phyloP scores from a whole-genome alignment of 2,329 filamentous ascomycete species.

The Aspergillus unguis region DNA sequence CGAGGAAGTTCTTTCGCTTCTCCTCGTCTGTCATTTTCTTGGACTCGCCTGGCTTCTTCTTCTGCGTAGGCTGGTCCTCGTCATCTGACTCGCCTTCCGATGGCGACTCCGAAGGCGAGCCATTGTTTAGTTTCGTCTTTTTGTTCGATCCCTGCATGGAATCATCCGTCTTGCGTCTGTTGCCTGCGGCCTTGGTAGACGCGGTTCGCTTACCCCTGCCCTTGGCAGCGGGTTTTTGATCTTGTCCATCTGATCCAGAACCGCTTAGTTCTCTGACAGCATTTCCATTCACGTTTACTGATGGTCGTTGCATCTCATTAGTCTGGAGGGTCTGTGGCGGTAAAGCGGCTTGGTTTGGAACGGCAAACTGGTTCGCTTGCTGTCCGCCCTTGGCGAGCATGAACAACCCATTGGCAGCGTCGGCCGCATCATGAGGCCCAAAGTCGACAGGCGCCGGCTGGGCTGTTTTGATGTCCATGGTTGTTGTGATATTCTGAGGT shows the following conservation, averaged over 20 bases:
- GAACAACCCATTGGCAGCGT: constrained; percentile 90
- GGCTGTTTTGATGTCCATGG: constrained; percentile 43
- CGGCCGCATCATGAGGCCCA: constrained; percentile 83
- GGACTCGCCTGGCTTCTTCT: constrained; percentile 53
- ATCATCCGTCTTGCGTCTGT: constrained; percentile 76
- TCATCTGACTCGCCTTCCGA: constrained; percentile 53
- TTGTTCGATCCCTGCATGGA: constrained; percentile 68
- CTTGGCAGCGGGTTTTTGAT: constrained; percentile 62
- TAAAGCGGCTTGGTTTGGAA: constrained; percentile 49
- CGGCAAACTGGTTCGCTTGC: constrained; percentile 54
- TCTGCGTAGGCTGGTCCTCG: constrained; percentile 38
- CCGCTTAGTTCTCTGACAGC: constrained; percentile 66
- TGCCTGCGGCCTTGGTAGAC: constrained; percentile 52
- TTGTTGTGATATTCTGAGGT: constrained; percentile 30
- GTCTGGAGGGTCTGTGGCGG: constrained; percentile 51
- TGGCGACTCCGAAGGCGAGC: constrained; percentile 38
- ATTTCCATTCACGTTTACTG: constrained; percentile 44
- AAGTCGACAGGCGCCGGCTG: constrained; percentile 60
- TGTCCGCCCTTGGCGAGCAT: constrained; percentile 71
- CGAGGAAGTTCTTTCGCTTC: constrained; percentile 96
- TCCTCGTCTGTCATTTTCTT: constrained; percentile 98
- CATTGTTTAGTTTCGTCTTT: constrained; percentile 63
- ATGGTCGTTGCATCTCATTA: constrained; percentile 50
- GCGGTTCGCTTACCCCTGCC: constrained; percentile 67
- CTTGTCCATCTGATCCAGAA: constrained; percentile 69